Conservation (phyloP, 768 basidiomycete species). For the Xerocomus potaroensis region DNA sequence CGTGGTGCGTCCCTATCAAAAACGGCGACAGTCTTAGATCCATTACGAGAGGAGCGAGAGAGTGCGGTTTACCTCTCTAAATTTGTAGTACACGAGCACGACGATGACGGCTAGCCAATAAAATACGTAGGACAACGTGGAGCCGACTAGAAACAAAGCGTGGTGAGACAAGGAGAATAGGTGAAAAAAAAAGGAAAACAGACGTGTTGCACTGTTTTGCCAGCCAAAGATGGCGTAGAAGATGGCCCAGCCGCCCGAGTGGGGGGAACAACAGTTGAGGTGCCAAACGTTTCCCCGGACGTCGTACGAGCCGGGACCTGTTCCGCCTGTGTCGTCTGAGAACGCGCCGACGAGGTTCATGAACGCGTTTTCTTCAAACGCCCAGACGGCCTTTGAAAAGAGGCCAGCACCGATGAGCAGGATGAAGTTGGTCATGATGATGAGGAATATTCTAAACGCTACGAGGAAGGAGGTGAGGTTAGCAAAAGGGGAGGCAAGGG, state of each 20-base stretch:
- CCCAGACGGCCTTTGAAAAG: conserved; percentile 73
- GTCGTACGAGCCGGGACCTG: conserved; percentile 81
- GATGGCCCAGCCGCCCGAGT: conserved; percentile 72
- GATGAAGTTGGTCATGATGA: conserved; percentile 88
- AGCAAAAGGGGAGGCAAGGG: no score
- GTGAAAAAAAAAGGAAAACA: neutral
- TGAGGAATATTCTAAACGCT: conserved; percentile 83
- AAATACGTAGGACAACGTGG: conserved; percentile 82
- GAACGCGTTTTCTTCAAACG: conserved; percentile 69
- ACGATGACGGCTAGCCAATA: conserved; percentile 87
- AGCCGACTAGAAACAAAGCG: conserved; percentile 47
- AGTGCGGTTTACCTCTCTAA: conserved; percentile 38
- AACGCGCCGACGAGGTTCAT: conserved; percentile 66
- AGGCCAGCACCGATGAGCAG: conserved; percentile 93
- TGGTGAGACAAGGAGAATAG: neutral
- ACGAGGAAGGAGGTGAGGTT: neutral
- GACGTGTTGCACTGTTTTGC: conserved; percentile 72
- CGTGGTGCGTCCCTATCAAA: conserved; percentile 55
- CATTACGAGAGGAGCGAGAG: no score
- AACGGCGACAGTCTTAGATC: no score
- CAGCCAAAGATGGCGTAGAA: conserved; percentile 86
- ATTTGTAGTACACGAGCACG: conserved; percentile 65
- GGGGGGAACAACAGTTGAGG: conserved; percentile 63
- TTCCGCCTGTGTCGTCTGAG: conserved; percentile 60
- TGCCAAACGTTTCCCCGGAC: conserved; percentile 88